Percentiles rank a stretch among this genome's conserved stretches.
These are phyloP conservation scores for Globisporangium yorkense DNA, from an alignment of 352 stramenopile genomes.

Conservation along the genomic window DNA sequence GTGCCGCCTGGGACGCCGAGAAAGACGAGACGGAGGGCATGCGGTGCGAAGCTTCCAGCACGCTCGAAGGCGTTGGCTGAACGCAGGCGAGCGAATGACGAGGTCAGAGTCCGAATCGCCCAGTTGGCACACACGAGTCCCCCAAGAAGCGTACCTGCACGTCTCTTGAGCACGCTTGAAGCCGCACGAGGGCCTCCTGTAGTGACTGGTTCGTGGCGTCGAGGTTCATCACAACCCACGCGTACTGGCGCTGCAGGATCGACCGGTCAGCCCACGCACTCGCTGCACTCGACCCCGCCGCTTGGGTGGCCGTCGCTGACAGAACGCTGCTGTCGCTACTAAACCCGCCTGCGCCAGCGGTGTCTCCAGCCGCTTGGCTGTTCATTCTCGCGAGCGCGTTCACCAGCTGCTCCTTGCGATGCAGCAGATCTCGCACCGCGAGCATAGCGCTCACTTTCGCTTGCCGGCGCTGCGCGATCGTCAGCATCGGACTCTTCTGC, in stretches of 20 bases:
- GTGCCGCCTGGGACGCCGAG: neutral
- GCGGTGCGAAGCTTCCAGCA: neutral
- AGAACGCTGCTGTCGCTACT: slow-evolving; percentile 5
- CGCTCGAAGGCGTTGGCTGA: too few species aligned
- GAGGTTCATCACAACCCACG: slow-evolving; percentile 65
- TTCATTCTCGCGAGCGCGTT: slow-evolving; percentile 43
- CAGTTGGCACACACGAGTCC: too few species aligned
- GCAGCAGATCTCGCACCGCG: slow-evolving; percentile 49
- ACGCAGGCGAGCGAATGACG: too few species aligned
- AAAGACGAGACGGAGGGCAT: neutral
- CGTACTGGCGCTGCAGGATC: slow-evolving; percentile 51
- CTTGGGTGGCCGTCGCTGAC: slow-evolving; percentile 7
- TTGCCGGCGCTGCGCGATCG: slow-evolving; percentile 14
- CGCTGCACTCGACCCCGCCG: slow-evolving; percentile 10
- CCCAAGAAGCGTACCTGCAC: neutral
- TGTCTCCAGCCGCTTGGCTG: slow-evolving; percentile 13
- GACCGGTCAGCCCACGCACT: slow-evolving; percentile 20
- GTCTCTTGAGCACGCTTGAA: slow-evolving; percentile 42
- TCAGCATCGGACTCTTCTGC: neutral
- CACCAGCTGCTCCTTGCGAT: slow-evolving; percentile 72
- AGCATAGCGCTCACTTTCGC: slow-evolving; percentile 38
- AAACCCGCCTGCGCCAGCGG: neutral
- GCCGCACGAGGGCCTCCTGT: slow-evolving; percentile 40
- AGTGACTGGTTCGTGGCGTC: slow-evolving; percentile 58
- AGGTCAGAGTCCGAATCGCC: too few species aligned